A percentile compares a stretch with the other conserved stretches of the same genome.
phyloP scores from a whole-genome alignment of 108 stramenopile genomes.

The Nannochloropsis salina region DNA sequence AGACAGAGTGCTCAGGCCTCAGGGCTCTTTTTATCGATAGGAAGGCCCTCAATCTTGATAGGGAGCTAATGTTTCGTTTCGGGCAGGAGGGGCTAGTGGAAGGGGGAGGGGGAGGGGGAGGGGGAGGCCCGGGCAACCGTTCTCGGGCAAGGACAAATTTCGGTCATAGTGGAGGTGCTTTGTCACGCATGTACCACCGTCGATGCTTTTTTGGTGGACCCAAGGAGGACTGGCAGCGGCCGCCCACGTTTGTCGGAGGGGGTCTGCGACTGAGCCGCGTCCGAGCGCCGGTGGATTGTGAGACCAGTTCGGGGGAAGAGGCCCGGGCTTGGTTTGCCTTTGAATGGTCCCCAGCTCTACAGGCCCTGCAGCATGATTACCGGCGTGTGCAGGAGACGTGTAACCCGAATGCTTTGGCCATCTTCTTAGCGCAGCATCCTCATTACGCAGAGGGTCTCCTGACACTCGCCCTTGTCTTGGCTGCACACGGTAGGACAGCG shows the following conservation, averaged over 20 bases:
- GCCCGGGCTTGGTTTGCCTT: slow-evolving; percentile 25
- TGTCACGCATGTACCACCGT: neutral
- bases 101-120: neutral
- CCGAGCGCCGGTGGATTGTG: slow-evolving; percentile 27
- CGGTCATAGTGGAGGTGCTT: neutral
- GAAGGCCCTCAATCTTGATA: neutral
- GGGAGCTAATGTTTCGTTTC: neutral
- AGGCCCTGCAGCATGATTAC: slow-evolving; percentile 22
- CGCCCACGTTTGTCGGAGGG: slow-evolving; percentile 43
- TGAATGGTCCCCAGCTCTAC: slow-evolving; percentile 22
- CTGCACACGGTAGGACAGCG: slow-evolving; percentile 41
- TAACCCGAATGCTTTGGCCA: slow-evolving; percentile 38
- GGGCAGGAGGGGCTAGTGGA: neutral
- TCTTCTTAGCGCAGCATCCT: slow-evolving; percentile 29
- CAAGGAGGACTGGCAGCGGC: slow-evolving; percentile 48
- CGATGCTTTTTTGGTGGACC: slow-evolving; percentile 32
- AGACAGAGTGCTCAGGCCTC: neutral
- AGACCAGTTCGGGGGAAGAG: slow-evolving; percentile 30
- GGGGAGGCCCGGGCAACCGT: neutral
- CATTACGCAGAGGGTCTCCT: slow-evolving; percentile 48
- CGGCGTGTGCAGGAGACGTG: slow-evolving; percentile 28
- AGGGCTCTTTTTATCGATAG: neutral
- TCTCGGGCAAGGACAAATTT: neutral
- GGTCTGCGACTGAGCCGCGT: slow-evolving; percentile 35
- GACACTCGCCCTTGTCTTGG: slow-evolving; percentile 43